Percentiles rank a stretch among this genome's conserved stretches.
Evolutionary conservation across 2,329 filamentous ascomycete genomes (phyloP).

Genomic region (Aureobasidium sp.): DNA sequence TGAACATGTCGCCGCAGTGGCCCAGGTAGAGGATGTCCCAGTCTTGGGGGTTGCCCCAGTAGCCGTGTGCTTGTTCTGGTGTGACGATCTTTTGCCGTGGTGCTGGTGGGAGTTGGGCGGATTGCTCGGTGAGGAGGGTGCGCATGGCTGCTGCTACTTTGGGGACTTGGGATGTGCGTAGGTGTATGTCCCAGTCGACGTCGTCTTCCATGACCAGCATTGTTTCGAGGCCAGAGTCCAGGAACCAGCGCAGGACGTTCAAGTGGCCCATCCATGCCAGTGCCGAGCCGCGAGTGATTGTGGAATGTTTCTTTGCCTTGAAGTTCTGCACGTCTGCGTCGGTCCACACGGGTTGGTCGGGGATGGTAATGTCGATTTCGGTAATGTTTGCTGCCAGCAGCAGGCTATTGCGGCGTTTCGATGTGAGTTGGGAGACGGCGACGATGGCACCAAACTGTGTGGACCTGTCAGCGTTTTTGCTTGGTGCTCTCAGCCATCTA

Average conservation of each 20-base stretch:
- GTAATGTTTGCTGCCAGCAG: slow-evolving; percentile 32
- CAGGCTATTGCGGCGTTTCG: slow-evolving; percentile 27
- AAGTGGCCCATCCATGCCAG: slow-evolving; percentile 35
- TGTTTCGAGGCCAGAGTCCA: slow-evolving; percentile 33
- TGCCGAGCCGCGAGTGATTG: slow-evolving; percentile 28
- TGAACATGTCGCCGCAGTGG: slow-evolving; percentile 35
- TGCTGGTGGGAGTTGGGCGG: background rate
- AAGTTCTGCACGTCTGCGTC: slow-evolving; percentile 26
- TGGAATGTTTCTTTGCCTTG: slow-evolving; percentile 22
- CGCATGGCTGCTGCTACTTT: slow-evolving; percentile 33
- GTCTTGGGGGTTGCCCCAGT: slow-evolving; percentile 31
- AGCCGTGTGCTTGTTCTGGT: slow-evolving; percentile 16
- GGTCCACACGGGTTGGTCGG: slow-evolving; percentile 30
- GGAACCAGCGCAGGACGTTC: slow-evolving; percentile 31
- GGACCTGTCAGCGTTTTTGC: background rate
- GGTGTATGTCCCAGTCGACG: slow-evolving; percentile 37
- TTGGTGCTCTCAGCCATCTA: background rate
- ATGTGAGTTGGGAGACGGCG: slow-evolving; percentile 29
- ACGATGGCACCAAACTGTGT: slow-evolving; percentile 30
- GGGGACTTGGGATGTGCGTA: slow-evolving; percentile 35
- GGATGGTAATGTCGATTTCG: slow-evolving; percentile 30
- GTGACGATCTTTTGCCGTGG: background rate
- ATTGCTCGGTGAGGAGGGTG: slow-evolving; percentile 19
- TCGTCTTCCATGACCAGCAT: slow-evolving; percentile 38
- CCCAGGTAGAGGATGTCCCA: slow-evolving; percentile 35